Conservation (phyloP, 331 rosid species). For the Rhamnella rubrinervis region DNA sequence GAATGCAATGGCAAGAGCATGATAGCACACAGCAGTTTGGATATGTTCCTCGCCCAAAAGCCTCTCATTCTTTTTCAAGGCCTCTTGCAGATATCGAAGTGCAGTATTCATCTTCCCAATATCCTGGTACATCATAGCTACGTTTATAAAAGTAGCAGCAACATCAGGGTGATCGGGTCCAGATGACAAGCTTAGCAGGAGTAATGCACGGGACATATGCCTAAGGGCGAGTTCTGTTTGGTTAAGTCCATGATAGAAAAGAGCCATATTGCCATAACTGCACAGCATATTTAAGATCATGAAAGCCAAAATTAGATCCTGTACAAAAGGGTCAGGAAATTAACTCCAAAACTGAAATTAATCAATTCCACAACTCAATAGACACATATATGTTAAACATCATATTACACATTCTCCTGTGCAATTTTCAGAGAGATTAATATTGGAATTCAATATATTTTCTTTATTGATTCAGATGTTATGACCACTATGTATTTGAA, state of each 20-base stretch:
- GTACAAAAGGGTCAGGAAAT: no score
- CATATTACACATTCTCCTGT: no score
- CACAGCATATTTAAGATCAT: constrained; percentile 22
- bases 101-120: constrained; percentile 95
- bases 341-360: no score
- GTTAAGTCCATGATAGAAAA: constrained; percentile 91
- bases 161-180: constrained; percentile 99
- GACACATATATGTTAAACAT: no score
- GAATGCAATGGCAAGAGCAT: constrained; percentile 95
- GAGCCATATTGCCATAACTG: constrained; percentile 98
- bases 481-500: neutral
- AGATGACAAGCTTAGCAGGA: constrained; percentile 85
- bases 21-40: constrained; percentile 98
- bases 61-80: constrained; percentile 90
- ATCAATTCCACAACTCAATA: no score
- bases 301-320: constrained; percentile 6
- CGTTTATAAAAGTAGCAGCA: constrained; percentile 90
- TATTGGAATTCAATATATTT: no score
- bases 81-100: constrained; percentile 99
- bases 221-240: constrained; percentile 93
- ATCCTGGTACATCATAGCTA: constrained; percentile 99
- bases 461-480: neutral
- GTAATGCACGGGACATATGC: constrained; percentile 96
- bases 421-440: no score
- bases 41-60: constrained; percentile 97